Evolutionary conservation across 768 basidiomycete genomes (phyloP), one percentile per base, ranked within the genome.

Genomic region (Pleurotus platypus): DNA sequence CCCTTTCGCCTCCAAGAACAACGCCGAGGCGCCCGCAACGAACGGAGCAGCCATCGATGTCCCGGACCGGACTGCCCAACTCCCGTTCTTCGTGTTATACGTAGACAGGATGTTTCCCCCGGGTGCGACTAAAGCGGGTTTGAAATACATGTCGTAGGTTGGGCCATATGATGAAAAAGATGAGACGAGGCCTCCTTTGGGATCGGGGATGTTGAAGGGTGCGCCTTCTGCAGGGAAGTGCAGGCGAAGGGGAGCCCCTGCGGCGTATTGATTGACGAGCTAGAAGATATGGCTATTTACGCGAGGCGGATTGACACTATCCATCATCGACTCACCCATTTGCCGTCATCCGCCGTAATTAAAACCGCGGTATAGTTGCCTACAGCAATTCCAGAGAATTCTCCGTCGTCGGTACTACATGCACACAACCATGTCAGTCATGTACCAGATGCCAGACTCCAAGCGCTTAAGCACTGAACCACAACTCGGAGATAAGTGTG

Each of bases 301-400:
- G n/a, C 58, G 37, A 7, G 30, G 9, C 16, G 6, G 15, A n/a
- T 24, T 30, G 12, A 37, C 48, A 22, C 30, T 12, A 15, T 20
- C 24, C 13, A n/a, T 12, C 50, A 9, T 43, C 8, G 1, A 72
- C 78, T 65, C 58, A 83, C 81, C 68, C 79, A 82, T 65, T 70
- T 73, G 30, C 84, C 84, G 64, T 84, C 83, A 2, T 70, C 75
- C 13, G 79, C 75, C 59, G 78, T 80, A 50, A 86, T 85, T 16
- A 84, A 66, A 0, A 78, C 70, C 5, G 71, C 66, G 5, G 69
- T 72, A 67, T 78, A 82, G 59, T 78, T 71, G 22, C 78, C 82
- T 15, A 77, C 72, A 7, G 61, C 57, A 56, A 83, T 77, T 5
- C 62, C 71, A 46, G 66, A 56, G 49, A 84, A 79, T 5, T 78